Evolutionary conservation across 2,329 filamentous ascomycete species (phyloP).

Genomic region (Nemania serpens): DNA sequence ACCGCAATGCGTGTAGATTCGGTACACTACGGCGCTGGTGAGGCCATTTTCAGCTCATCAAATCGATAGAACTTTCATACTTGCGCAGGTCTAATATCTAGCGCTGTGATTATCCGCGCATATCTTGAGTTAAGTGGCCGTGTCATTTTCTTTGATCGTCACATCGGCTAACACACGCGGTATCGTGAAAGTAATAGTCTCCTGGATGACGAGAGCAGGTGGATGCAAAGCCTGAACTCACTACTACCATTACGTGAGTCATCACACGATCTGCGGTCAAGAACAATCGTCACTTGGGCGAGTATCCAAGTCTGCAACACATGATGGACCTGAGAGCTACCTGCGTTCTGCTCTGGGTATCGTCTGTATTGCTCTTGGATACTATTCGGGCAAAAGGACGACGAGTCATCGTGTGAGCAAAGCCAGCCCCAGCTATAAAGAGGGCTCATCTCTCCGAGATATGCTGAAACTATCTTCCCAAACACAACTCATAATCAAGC

Average conservation of each 20-base stretch:
- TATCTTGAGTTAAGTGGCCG: no score
- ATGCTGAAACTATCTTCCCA: not conserved
- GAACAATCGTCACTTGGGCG: not conserved
- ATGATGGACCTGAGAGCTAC: no score
- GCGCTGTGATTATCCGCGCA: not conserved
- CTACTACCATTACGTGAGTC: not conserved
- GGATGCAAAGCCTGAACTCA: not conserved
- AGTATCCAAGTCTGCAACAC: not conserved
- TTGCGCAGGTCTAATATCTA: not conserved
- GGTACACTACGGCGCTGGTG: not conserved
- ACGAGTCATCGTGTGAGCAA: not conserved
- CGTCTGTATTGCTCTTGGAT: no score
- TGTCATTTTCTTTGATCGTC: no score
- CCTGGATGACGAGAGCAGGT: no score
- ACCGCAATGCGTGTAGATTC: not conserved
- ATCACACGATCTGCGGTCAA: not conserved
- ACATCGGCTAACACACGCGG: not conserved
- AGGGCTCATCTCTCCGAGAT: not conserved
- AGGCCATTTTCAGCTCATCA: not conserved
- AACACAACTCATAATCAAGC: not conserved
- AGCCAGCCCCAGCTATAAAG: not conserved
- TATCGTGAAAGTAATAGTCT: not conserved
- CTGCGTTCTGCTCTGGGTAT: no score
- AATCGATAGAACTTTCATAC: not conserved
- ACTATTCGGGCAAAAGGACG: no score